Evolutionary conservation across 129 eudicot species (phyloP).

Genomic region (Cynara cardunculus): DNA sequence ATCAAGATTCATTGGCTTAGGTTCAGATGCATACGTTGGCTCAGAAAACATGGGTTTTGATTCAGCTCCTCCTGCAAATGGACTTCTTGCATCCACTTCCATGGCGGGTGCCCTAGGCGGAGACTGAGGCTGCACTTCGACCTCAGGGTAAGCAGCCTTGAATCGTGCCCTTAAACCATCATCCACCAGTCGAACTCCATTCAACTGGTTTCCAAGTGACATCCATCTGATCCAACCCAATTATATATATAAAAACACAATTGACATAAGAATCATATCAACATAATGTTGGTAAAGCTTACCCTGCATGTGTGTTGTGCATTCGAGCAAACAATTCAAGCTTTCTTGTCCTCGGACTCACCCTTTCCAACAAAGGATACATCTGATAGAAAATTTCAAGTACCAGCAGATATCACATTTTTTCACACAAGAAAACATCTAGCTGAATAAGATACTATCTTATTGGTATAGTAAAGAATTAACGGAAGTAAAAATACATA

Average conservation of each 20-base stretch:
- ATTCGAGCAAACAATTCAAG: slow-evolving; percentile 97
- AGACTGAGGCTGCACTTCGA: slow-evolving; percentile 86
- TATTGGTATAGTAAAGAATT: not conserved
- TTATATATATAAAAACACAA: not conserved
- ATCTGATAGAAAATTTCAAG: slow-evolving; percentile 39
- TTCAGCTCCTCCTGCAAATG: slow-evolving; percentile 45
- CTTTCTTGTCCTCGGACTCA: slow-evolving; percentile 95
- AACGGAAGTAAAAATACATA: not conserved
- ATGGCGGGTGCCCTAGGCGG: slow-evolving; percentile 81
- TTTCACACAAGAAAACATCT: not conserved
- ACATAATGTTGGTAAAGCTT: slow-evolving; percentile 17
- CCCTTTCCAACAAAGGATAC: slow-evolving; percentile 96
- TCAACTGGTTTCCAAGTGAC: slow-evolving; percentile 92
- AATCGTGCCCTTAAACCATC: slow-evolving; percentile 95
- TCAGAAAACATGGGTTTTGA: slow-evolving; percentile 37
- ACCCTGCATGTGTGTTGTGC: slow-evolving; percentile 99
- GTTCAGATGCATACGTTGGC: slow-evolving; percentile 31
- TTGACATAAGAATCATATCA: not conserved
- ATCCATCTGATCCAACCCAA: slow-evolving; percentile 61
- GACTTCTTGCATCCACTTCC: slow-evolving; percentile 64
- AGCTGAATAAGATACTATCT: not conserved
- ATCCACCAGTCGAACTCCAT: slow-evolving; percentile 79
- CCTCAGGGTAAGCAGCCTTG: slow-evolving; percentile 98
- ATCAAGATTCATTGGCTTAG: slow-evolving; percentile 44
- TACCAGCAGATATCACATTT: not conserved